These are phyloP conservation scores for Epichloe sibirici DNA, from an alignment of 2,329 filamentous ascomycete genomes.

Conservation along the genomic window DNA sequence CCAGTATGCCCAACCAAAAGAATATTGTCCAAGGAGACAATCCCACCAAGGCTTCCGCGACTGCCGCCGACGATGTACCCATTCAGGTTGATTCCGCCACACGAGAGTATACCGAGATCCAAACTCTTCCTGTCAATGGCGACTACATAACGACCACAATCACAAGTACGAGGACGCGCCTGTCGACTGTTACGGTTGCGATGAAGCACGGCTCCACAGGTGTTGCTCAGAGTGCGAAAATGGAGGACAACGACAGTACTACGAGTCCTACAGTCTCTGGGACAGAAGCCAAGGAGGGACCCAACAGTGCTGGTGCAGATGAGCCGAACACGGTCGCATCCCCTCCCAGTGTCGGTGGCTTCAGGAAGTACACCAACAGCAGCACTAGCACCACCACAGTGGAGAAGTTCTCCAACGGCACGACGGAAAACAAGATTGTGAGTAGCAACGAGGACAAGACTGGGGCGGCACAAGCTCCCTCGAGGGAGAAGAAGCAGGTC, in stretches of 20 bases:
- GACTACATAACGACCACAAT: slow-evolving; percentile 11
- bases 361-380: neutral
- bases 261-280: no score
- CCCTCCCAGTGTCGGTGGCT: neutral
- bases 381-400: neutral
- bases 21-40: neutral
- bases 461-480: neutral
- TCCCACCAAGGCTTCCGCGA: neutral
- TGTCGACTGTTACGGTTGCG: slow-evolving; percentile 8
- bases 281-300: no score
- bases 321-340: neutral
- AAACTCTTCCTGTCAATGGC: slow-evolving; percentile 7
- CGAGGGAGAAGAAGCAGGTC: no score
- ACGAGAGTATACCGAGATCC: neutral
- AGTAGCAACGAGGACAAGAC: no score
- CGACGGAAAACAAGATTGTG: neutral
- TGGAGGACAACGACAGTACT: neutral
- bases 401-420: neutral
- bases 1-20: neutral
- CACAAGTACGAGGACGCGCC: slow-evolving; percentile 9
- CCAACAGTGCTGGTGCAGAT: no score
- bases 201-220: slow-evolving; percentile 5
- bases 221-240: neutral
- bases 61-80: neutral
- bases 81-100: neutral